A percentile compares a stretch with the other conserved stretches of the same genome.
Conservation (phyloP, 768 basidiomycete species). For the Naematelia encephala region DNA sequence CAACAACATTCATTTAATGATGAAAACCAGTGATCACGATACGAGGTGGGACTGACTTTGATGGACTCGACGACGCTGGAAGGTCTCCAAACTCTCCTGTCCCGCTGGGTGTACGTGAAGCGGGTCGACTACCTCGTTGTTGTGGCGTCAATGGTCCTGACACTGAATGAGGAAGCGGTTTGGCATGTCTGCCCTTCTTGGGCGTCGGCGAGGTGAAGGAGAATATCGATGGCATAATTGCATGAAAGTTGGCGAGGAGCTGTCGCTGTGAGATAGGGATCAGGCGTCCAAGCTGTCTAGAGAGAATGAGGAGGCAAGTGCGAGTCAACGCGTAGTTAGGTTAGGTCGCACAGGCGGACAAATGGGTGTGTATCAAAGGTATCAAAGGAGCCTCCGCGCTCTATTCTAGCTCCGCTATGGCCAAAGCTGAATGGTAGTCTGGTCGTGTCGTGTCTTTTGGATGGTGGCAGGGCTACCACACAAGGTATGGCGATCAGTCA, state of each 20-base stretch:
- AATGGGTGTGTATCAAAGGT: conserved; percentile 2
- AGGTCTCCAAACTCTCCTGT: conserved; percentile 12
- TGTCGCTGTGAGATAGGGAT: too few relatives aligned
- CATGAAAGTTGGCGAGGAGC: too few relatives aligned
- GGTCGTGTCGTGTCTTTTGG: too few relatives aligned
- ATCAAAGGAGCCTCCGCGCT: not conserved
- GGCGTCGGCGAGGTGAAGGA: not conserved
- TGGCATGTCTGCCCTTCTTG: not conserved
- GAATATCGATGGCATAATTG: conserved; percentile 3
- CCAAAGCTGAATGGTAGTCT: too few relatives aligned
- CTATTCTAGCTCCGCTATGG: too few relatives aligned
- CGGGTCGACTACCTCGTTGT: not conserved
- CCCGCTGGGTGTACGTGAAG: not conserved
- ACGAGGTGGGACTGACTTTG: conserved; percentile 3
- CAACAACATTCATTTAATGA: too few relatives aligned
- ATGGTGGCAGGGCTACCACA: too few relatives aligned
- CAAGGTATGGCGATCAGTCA: too few relatives aligned
- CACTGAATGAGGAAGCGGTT: not conserved
- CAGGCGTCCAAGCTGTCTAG: not conserved
- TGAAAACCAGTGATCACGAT: too few relatives aligned
- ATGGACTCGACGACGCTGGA: not conserved
- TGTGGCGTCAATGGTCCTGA: not conserved
- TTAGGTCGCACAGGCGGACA: not conserved
- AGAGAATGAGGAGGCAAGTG: not conserved
- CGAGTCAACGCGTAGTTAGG: not conserved